Conservation (phyloP, 1,139 yeast species). For the Yamadazyma conglobata region DNA sequence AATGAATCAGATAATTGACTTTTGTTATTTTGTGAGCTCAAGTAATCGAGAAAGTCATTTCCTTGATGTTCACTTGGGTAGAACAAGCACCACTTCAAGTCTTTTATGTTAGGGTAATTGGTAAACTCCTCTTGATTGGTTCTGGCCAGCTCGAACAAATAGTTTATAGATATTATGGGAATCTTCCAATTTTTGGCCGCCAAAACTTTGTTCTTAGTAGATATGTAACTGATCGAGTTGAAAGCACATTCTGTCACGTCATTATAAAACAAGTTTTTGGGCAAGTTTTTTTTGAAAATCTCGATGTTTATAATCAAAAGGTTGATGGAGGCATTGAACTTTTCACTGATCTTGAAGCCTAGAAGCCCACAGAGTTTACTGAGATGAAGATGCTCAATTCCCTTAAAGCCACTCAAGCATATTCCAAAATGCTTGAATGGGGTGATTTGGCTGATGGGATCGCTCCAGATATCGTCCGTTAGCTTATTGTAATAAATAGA, state of each 20-base stretch:
- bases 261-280: conserved; percentile 25
- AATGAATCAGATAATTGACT: conserved; percentile 13
- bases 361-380: conserved; percentile 56
- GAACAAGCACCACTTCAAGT: conserved; percentile 51
- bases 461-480: conserved; percentile 68
- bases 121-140: conserved; percentile 16
- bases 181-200: conserved; percentile 57
- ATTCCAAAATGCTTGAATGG: conserved; percentile 35
- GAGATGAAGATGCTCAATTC: conserved; percentile 75
- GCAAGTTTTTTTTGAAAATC: conserved; percentile 29
- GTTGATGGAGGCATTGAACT: conserved; percentile 56
- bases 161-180: conserved; percentile 54
- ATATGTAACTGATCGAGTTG: conserved; percentile 35
- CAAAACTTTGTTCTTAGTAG: conserved; percentile 50
- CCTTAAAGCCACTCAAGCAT: conserved; percentile 77
- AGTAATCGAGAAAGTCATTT: conserved; percentile 2
- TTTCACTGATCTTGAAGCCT: conserved; percentile 49
- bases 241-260: conserved; percentile 34
- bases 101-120: conserved; percentile 32
- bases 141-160: conserved; percentile 44
- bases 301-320: conserved; percentile 62
- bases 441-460: conserved; percentile 44
- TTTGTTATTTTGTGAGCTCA: conserved; percentile 3
- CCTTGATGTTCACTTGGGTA: conserved; percentile 4
- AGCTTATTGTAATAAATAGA: conserved; percentile 59